Conservation (phyloP, 345 rosid genomes). For the Sonneratia alba region DNA sequence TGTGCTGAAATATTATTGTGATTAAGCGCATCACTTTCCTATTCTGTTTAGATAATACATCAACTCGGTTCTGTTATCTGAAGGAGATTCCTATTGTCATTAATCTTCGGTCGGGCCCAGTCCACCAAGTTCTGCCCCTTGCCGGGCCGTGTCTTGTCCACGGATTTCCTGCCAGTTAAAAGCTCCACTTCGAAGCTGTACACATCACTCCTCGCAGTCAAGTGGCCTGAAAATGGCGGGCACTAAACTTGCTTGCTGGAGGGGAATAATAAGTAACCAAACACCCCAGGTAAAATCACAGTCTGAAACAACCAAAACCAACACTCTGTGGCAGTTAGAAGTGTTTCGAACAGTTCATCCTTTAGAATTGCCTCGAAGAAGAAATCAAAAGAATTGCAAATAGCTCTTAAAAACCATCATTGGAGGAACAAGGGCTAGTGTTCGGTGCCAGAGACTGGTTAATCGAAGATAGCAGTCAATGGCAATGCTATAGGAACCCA, state of each 20-base stretch:
- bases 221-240: constrained; percentile 49
- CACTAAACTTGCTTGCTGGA: not conserved
- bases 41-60: too few relatives aligned
- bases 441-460: too few relatives aligned
- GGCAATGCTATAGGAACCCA: too few relatives aligned
- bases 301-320: too few relatives aligned
- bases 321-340: not conserved
- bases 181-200: constrained; percentile 98
- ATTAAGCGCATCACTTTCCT: too few relatives aligned
- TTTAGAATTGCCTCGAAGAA: not conserved
- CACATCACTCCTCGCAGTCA: constrained; percentile 92
- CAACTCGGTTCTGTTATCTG: constrained; percentile 93
- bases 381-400: too few relatives aligned
- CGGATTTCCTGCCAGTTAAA: constrained; percentile 83
- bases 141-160: constrained; percentile 91
- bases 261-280: not conserved
- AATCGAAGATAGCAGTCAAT: too few relatives aligned
- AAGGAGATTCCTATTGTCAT: constrained; percentile 82
- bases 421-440: not conserved
- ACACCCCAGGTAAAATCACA: not conserved
- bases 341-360: not conserved
- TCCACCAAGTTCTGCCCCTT: constrained; percentile 93
- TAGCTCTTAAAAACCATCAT: too few relatives aligned
- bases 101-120: constrained; percentile 96
- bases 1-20: too few relatives aligned